Base-by-base conservation (phyloP, 805 yeast species). In the Candida berthetii region DNA sequence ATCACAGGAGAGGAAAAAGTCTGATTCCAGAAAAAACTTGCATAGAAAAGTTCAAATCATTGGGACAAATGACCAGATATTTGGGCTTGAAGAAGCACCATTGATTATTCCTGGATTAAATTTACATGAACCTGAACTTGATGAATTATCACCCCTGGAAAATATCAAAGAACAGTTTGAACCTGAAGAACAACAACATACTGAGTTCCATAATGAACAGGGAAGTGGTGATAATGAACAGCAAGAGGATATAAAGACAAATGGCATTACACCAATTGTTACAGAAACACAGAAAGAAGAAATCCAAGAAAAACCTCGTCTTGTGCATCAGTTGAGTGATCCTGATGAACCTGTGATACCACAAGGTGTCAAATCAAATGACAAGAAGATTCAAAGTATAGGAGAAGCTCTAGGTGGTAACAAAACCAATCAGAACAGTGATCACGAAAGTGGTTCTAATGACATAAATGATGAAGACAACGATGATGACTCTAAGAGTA, bases 21-120 rank as follows among this genome's bases (percentile, higher is more conserved):
- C 29, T 11, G 29, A 13, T 13, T 27, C 29, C 4, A 27, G 29
- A 17, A 31, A 31, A 31, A 4, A 31, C 13, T 31, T 16, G 7
- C 34, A 31, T 20, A 44, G 61, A 43, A 39, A 49, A 15, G 60
- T 58, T 1, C 58, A 55, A 40, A 48, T 56, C 14, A 42, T 56
- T 34, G 34, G 34, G 4, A 13, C 34, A 4, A 31, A 31, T 17
- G 34, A 31, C 19, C 17, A 31, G 7, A 11, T 17, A 10, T 31
- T 16, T 31, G 17, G 15, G 4, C 15, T 31, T 5, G 34, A 31
- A 16, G 24, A 31, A 7, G n/a, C 20, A 10, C 19, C n/a, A 31
- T 16, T 31, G 17, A 31, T 31, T 7, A 31, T 31, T 31, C 34
- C 34, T 15, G 34, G 34, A n/a, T 16, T 15, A 16, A 31, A 15